A percentile compares a stretch with the other conserved stretches of the same genome.
Evolutionary conservation across 2,329 filamentous ascomycete species (phyloP).

Genomic region (Hypoxylon sp.): DNA sequence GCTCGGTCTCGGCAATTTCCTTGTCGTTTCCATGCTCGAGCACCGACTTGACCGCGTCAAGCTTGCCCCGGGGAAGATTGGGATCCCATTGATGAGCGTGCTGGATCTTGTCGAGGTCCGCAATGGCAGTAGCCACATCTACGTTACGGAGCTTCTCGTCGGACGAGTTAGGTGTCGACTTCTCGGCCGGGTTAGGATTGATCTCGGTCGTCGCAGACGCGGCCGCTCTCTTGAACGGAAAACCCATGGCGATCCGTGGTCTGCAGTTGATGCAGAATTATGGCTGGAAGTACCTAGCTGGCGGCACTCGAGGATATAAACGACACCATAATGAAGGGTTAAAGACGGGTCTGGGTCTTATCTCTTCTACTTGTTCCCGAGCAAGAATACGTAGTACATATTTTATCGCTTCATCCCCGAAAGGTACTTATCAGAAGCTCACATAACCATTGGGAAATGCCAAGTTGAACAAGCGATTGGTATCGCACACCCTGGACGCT

Average conservation of each 20-base stretch:
- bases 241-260: slow-evolving; percentile 20
- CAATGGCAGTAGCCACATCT: slow-evolving; percentile 37
- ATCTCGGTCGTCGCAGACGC: slow-evolving; percentile 24
- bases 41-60: slow-evolving; percentile 44
- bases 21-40: slow-evolving; percentile 44
- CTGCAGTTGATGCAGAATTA: slow-evolving; percentile 13
- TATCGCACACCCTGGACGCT: slow-evolving; percentile 13
- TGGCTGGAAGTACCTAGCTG: too few relatives aligned
- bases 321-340: not conserved
- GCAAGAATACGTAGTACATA: not conserved
- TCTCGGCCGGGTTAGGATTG: slow-evolving; percentile 23
- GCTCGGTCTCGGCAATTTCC: slow-evolving; percentile 45
- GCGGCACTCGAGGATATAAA: not conserved
- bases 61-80: slow-evolving; percentile 46
- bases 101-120: slow-evolving; percentile 44
- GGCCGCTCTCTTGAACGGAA: slow-evolving; percentile 17
- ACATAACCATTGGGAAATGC: slow-evolving; percentile 11
- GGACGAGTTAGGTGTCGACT: slow-evolving; percentile 18
- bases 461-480: slow-evolving; percentile 9
- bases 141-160: slow-evolving; percentile 33
- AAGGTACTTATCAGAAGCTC: slow-evolving; percentile 17
- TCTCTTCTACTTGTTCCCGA: slow-evolving; percentile 12
- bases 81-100: slow-evolving; percentile 48
- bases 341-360: slow-evolving; percentile 26
- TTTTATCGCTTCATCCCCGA: slow-evolving; percentile 10